Evolutionary conservation across 129 eudicot genomes (phyloP), one percentile per base, ranked within the genome.

Genomic region (Oenanthe sinensis): DNA sequence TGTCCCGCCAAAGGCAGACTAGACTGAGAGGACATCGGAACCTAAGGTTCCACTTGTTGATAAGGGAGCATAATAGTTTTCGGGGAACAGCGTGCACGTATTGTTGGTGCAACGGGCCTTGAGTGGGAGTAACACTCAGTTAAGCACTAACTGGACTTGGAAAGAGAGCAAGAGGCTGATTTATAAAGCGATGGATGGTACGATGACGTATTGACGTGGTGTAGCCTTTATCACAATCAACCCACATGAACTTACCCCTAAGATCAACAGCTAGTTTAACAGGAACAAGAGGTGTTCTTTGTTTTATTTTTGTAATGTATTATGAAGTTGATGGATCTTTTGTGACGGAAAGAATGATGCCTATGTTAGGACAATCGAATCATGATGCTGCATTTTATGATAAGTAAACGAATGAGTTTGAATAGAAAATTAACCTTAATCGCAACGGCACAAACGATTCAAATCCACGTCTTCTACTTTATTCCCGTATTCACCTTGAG

Each of bases 251-350:
- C 4, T 8, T 13, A 55, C 65, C 65, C 8, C 65, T 30, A 8
- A 55, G 65, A 55, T 55, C 65, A 55, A 55, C 65, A 22, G 65
- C 30, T n/a, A 55, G 65, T 55, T 55, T 55, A 22, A 55, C 65
- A 55, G 65, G 28, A 55, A 55, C 65, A 55, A 55, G 65, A 55
- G 65, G 65, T 55, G 30, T 20, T 22, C 63, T 54, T 2, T 54
- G 26, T 20, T 54, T 54, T 11, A 54, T 70, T 4, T 48, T 30
- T 44, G 86, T 82, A 0, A 78, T 33, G 69, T 87, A 82, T 81
- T 82, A 84, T 58, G 43, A 58, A 14, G 90, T 82, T 26, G 80
- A 22, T 22, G 85, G 65, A 55, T 55, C 65, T 55, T 55, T 55
- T 55, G 65, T 55, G 65, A 55, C 65, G 8, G 65, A 4, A 22